These are phyloP conservation scores for Scleroderma citrinum DNA, from an alignment of 768 basidiomycete genomes.

Conservation along the genomic window DNA sequence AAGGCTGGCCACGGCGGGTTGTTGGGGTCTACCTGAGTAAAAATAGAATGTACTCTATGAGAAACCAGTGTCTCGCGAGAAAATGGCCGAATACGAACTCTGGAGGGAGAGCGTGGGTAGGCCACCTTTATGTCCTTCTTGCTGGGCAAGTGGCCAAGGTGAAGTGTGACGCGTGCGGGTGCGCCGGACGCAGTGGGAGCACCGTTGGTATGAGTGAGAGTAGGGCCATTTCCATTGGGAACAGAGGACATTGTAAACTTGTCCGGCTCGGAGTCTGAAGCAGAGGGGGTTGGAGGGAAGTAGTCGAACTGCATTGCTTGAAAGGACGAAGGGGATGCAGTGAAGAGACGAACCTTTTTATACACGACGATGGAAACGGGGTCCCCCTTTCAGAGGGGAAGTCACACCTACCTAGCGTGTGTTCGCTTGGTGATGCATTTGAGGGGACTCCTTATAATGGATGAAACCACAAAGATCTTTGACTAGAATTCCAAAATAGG, in stretches of 20 bases:
- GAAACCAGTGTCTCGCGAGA: neutral
- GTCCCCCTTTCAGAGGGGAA: slow-evolving; percentile 6
- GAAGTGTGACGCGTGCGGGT: slow-evolving; percentile 61
- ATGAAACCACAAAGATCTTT: slow-evolving; percentile 9
- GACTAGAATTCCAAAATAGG: slow-evolving; percentile 20
- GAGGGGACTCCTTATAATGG: slow-evolving; percentile 15
- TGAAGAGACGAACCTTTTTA: slow-evolving; percentile 7
- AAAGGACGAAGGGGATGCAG: slow-evolving; percentile 4
- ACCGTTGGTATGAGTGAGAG: slow-evolving; percentile 3
- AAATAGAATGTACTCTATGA: neutral
- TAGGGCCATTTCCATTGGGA: neutral
- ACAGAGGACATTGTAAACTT: slow-evolving; percentile 4
- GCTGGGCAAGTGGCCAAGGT: slow-evolving; percentile 67
- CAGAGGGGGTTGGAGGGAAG: slow-evolving; percentile 30
- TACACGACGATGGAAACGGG: neutral
- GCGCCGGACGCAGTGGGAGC: slow-evolving; percentile 21
- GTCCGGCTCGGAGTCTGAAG: slow-evolving; percentile 13
- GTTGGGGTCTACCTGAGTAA: slow-evolving; percentile 63
- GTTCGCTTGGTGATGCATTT: neutral
- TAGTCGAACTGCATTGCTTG: slow-evolving; percentile 16
- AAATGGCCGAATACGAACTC: slow-evolving; percentile 35
- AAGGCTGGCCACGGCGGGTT: slow-evolving; percentile 81
- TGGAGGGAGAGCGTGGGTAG: slow-evolving; percentile 71
- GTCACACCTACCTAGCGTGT: neutral
- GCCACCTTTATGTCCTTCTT: slow-evolving; percentile 67